A percentile compares a stretch with the other conserved stretches of the same genome.
These are phyloP conservation scores for Chrysanthemum seticuspe DNA, from an alignment of 129 eudicot species.

Conservation along the genomic window DNA sequence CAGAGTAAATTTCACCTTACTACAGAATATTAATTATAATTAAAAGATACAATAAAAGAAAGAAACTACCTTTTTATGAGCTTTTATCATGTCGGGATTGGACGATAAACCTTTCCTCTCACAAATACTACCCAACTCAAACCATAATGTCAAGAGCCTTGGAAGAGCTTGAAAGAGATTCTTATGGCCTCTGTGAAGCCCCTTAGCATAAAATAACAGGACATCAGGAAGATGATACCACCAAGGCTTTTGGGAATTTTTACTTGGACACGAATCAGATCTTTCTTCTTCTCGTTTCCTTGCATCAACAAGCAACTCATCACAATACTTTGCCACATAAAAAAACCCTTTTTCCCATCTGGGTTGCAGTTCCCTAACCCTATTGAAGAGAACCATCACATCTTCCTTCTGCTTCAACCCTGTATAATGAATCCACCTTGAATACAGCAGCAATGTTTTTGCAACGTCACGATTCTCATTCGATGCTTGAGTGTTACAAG, in stretches of 20 bases:
- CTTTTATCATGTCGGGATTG: conserved; percentile 67
- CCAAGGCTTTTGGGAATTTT: conserved; percentile 68
- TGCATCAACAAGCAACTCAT: conserved; percentile 94
- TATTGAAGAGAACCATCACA: conserved; percentile 72
- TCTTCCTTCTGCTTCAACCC: conserved; percentile 96
- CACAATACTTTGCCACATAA: conserved; percentile 86
- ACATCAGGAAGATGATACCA: conserved; percentile 88
- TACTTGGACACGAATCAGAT: conserved; percentile 34
- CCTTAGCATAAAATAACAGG: conserved; percentile 86
- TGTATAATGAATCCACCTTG: conserved; percentile 96
- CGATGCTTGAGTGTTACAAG: conserved; percentile 50
- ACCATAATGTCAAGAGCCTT: conserved; percentile 93
- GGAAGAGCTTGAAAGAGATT: conserved; percentile 98
- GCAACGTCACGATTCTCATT: conserved; percentile 77
- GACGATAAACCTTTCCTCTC: conserved; percentile 55
- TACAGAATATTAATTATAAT: too few species aligned
- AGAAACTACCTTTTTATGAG: conserved; percentile 61
- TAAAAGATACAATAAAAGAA: not conserved
- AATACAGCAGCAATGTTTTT: conserved; percentile 76
- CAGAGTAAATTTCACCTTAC: conserved; percentile 13
- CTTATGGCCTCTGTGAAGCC: conserved; percentile 94
- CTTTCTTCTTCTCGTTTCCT: conserved; percentile 86
- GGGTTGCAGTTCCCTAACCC: conserved; percentile 94
- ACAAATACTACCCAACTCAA: conserved; percentile 88
- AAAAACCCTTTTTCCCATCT: conserved; percentile 98